Evolutionary conservation across 768 basidiomycete genomes (phyloP), one percentile per base, ranked within the genome.

Genomic region (Mycena polygramma): DNA sequence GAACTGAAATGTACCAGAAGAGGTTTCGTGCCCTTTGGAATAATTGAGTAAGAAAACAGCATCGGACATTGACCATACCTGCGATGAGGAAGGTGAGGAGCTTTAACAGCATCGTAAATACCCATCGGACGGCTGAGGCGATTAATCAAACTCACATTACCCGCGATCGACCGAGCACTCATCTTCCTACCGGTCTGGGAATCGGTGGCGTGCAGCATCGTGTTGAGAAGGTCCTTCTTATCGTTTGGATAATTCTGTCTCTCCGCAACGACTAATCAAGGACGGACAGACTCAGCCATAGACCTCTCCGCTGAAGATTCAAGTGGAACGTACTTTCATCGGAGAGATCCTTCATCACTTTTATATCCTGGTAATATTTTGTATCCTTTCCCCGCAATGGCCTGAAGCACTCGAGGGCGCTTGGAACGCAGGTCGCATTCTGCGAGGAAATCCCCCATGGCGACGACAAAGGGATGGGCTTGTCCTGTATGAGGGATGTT

Each of bases 61-160:
- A 36, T 17, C 10, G 48, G 22, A 15, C 41, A 11, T 57, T 24
- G 55, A 9, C 4, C 75, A 24, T 70, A 82, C 83, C 86, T 17
- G 87, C 87, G 30, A 87, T 83, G 17, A 88, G 75, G 79, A 88
- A 88, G 4, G 87, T 88, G 22, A 84, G 71, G 15, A 87, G 77
- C 83, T 84, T 52, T 4, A 46, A 15, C 3, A 5, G 36, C 0
- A 15, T 11, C 14, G 63, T n/a, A 2, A 48, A 52, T 17, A 30
- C 48, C 22, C 43, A 26, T 46, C 19, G 37, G 37, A 15, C 6
- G 19, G 9, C 41, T 36, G 1, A 26, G 24, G 17, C 10, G 4
- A 26, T 35, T 19, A 9, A 41, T 3, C 41, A 17, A n/a, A 63
- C 81, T 20, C 57, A 83, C 82, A 75, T 88, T 86, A 53, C 79